Conservation (phyloP, 345 rosid genomes). For the Mangifera indica region DNA sequence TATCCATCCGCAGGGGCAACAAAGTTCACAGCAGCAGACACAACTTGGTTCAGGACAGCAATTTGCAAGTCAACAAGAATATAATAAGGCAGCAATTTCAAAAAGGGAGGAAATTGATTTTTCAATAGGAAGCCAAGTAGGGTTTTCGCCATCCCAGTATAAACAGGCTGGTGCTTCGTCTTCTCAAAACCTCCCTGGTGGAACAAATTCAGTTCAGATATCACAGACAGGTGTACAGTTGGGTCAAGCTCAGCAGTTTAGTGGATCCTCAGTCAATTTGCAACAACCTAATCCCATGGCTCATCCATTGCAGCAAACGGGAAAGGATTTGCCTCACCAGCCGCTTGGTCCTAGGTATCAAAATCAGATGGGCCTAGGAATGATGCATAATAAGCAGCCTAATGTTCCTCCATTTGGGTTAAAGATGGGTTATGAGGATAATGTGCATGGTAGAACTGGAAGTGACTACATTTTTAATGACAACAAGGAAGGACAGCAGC, state of each 20-base stretch:
- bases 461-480: constrained; percentile 49
- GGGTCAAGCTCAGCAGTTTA: constrained; percentile 56
- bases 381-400: constrained; percentile 54
- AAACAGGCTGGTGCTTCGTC: constrained; percentile 52
- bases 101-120: constrained; percentile 63
- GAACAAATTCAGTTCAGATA: constrained; percentile 39
- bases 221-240: constrained; percentile 46
- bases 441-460: constrained; percentile 55
- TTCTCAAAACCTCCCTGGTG: constrained; percentile 51
- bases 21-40: constrained; percentile 46
- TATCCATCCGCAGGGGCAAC: constrained; percentile 46
- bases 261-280: constrained; percentile 48
- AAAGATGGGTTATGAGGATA: constrained; percentile 51
- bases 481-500: constrained; percentile 66
- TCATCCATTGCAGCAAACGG: constrained; percentile 57
- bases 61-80: constrained; percentile 52
- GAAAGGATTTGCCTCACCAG: constrained; percentile 52
- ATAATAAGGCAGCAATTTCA: constrained; percentile 33
- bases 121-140: constrained; percentile 50
- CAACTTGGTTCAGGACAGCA: constrained; percentile 54
- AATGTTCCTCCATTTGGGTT: constrained; percentile 46
- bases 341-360: constrained; percentile 57
- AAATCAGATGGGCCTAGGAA: constrained; percentile 49
- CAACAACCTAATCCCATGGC: constrained; percentile 43
- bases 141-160: constrained; percentile 61